phyloP scores from a whole-genome alignment of 2,329 filamentous ascomycete species.

The Cordyceps javanica region DNA sequence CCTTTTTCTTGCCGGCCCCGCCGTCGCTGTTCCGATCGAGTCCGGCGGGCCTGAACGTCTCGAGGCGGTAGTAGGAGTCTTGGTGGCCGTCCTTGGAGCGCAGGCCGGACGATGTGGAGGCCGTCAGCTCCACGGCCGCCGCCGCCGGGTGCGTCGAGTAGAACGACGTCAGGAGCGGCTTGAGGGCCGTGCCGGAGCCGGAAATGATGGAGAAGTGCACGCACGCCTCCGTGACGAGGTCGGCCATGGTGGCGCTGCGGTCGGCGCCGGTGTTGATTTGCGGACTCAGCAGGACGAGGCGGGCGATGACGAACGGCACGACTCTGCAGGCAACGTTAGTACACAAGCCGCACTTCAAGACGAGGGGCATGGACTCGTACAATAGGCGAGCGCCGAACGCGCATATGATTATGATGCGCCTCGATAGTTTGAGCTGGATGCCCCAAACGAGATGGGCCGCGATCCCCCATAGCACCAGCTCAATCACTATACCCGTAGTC shows the following conservation, averaged over 20 bases:
- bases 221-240: constrained; percentile 5
- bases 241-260: background rate
- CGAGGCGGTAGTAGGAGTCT: background rate
- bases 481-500: background rate
- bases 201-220: constrained; percentile 6
- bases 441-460: constrained; percentile 5
- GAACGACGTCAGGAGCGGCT: constrained; percentile 2
- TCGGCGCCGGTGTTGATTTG: background rate
- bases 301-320: background rate
- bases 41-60: background rate
- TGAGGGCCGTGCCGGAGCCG: constrained; percentile 3
- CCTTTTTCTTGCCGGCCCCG: background rate
- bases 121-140: background rate
- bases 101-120: background rate
- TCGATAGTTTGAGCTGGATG: background rate
- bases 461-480: background rate
- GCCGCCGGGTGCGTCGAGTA: background rate
- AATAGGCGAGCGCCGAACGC: constrained; percentile 4
- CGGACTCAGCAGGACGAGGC: constrained; percentile 1
- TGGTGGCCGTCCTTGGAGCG: background rate
- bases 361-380: background rate
- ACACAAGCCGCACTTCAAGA: no score
- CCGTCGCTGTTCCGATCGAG: background rate
- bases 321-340: background rate
- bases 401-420: background rate